Percentiles rank a stretch among this genome's conserved stretches.
phyloP scores from a whole-genome alignment of 2,329 filamentous ascomycete genomes.

The Apiospora marii region DNA sequence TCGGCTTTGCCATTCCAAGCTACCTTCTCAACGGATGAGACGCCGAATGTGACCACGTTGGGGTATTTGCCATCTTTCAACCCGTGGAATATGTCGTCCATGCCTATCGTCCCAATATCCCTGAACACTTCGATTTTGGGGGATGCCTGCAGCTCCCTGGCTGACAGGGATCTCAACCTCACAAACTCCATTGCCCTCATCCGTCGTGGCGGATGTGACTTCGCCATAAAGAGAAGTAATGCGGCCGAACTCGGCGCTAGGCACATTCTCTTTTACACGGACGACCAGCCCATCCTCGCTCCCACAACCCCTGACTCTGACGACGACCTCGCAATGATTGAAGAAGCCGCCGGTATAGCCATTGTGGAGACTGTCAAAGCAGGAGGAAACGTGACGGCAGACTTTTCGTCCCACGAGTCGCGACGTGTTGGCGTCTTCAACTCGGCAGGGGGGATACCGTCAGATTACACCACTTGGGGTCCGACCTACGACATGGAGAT shows the following conservation, averaged over 20 bases:
- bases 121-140: neutral
- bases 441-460: slow-evolving; percentile 44
- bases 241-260: slow-evolving; percentile 38
- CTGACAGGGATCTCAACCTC: slow-evolving; percentile 30
- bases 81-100: slow-evolving; percentile 44
- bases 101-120: slow-evolving; percentile 32
- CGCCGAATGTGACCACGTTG: slow-evolving; percentile 32
- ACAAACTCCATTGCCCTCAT: slow-evolving; percentile 36
- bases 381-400: slow-evolving; percentile 36
- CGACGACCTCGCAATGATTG: slow-evolving; percentile 30
- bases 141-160: slow-evolving; percentile 35
- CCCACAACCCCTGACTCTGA: slow-evolving; percentile 28
- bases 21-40: slow-evolving; percentile 38
- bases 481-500: slow-evolving; percentile 50
- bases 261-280: slow-evolving; percentile 44
- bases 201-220: slow-evolving; percentile 33
- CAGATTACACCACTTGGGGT: slow-evolving; percentile 51
- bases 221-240: slow-evolving; percentile 39
- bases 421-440: slow-evolving; percentile 33
- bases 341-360: slow-evolving; percentile 30
- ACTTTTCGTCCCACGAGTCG: slow-evolving; percentile 36
- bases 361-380: slow-evolving; percentile 38
- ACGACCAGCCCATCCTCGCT: slow-evolving; percentile 32
- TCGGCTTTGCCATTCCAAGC: slow-evolving; percentile 40
- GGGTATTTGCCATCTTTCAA: slow-evolving; percentile 43